Conservation (phyloP, 176 grass and related monocot species). For the Puccinellia tenuiflora region DNA sequence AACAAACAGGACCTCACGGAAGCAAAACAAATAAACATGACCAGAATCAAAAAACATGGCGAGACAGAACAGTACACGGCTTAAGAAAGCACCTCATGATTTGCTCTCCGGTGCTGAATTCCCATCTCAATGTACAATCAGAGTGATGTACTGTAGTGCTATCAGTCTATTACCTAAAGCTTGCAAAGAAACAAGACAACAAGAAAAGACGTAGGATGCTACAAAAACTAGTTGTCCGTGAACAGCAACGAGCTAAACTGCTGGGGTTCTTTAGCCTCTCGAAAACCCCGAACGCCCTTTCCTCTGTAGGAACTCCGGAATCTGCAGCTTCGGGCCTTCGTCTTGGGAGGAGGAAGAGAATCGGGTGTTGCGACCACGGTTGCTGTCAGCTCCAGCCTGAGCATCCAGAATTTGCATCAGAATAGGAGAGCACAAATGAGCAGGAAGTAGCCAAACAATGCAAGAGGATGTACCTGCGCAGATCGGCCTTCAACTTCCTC, state of each 20-base stretch:
- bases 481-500: constrained; percentile 48
- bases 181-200: neutral
- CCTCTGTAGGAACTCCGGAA: constrained; percentile 70
- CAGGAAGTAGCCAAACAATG: neutral
- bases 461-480: constrained; percentile 33
- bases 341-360: constrained; percentile 33
- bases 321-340: constrained; percentile 56
- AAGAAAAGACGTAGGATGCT: neutral
- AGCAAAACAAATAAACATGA: too few relatives aligned
- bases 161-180: neutral
- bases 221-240: neutral
- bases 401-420: neutral
- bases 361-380: constrained; percentile 17
- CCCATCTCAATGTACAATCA: neutral
- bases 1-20: too few relatives aligned
- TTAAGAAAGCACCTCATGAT: too few relatives aligned
- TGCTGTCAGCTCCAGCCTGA: constrained; percentile 42
- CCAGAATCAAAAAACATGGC: too few relatives aligned
- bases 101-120: too few relatives aligned
- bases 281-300: constrained; percentile 64
- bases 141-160: constrained; percentile 2
- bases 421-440: neutral
- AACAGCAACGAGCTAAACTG: neutral
- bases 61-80: too few relatives aligned
- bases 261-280: neutral